Conservation (phyloP, 495 filamentous ascomycete genomes). For the Aspergillus avenaceus region DNA sequence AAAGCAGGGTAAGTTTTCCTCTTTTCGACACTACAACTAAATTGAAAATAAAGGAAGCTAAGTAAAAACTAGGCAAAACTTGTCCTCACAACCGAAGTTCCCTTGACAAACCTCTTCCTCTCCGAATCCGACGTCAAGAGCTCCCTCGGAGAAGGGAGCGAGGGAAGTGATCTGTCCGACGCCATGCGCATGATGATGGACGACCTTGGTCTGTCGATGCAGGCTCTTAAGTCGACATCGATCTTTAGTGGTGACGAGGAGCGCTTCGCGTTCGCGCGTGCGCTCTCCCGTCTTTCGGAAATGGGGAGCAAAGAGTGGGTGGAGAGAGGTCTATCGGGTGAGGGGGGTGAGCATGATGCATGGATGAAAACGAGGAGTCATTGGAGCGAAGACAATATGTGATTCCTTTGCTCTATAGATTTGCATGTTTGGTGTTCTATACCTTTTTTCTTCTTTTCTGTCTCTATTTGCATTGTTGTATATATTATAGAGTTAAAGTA, state of each 20-base stretch:
- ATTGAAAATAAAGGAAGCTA: background rate
- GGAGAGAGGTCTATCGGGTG: conserved; percentile 78
- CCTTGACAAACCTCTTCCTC: conserved; percentile 82
- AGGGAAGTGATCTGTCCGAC: conserved; percentile 64
- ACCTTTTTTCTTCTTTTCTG: background rate
- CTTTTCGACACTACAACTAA: background rate
- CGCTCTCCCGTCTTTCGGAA: conserved; percentile 76
- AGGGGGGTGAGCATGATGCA: conserved; percentile 60
- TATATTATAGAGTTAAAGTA: too few species aligned
- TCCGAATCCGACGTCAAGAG: conserved; percentile 68
- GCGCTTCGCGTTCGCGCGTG: conserved; percentile 90
- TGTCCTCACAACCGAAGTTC: conserved; percentile 83
- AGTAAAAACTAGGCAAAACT: conserved; percentile 66
- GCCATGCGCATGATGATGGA: conserved; percentile 91
- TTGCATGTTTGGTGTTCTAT: background rate
- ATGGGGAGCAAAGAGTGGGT: conserved; percentile 97
- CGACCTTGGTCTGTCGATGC: conserved; percentile 82
- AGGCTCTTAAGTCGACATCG: conserved; percentile 75
- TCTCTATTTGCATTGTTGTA: background rate
- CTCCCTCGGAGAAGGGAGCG: conserved; percentile 30
- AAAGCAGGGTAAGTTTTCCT: conserved; percentile 49
- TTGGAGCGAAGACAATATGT: conserved; percentile 75
- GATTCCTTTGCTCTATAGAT: background rate
- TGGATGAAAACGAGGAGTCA: conserved; percentile 63
- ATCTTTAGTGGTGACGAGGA: conserved; percentile 96